These are phyloP conservation scores for Dionaea muscipula DNA, from an alignment of 179 eudicot genomes.

Conservation along the genomic window DNA sequence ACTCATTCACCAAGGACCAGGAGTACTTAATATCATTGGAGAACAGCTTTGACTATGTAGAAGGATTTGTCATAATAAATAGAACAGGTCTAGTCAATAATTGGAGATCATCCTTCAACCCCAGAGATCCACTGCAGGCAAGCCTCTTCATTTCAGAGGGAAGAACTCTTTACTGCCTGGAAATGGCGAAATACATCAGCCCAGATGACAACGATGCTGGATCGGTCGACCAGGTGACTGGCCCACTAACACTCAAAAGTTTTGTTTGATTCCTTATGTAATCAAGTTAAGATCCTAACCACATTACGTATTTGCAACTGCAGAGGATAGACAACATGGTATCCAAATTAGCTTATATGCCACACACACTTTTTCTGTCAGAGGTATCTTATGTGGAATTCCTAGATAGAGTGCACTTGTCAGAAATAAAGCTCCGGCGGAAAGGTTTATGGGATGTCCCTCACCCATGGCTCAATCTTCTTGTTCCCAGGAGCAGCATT, in stretches of 20 bases:
- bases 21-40: conserved; percentile 60
- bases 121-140: conserved; percentile 65
- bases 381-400: conserved; percentile 62
- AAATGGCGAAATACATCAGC: conserved; percentile 63
- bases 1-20: conserved; percentile 66
- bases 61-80: conserved; percentile 83
- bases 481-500: conserved; percentile 62
- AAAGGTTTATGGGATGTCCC: conserved; percentile 87
- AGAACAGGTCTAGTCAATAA: conserved; percentile 55
- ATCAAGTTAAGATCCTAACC: not conserved
- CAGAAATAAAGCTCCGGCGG: conserved; percentile 55
- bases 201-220: conserved; percentile 26
- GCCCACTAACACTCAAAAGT: not conserved
- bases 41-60: conserved; percentile 69
- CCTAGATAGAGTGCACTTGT: conserved; percentile 69
- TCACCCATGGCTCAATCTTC: conserved; percentile 93
- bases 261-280: too few species aligned
- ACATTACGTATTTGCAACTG: conserved; percentile 5
- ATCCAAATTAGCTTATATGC: conserved; percentile 50
- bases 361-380: conserved; percentile 52
- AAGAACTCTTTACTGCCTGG: conserved; percentile 66
- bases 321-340: conserved; percentile 48
- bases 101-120: conserved; percentile 79
- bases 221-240: conserved; percentile 36
- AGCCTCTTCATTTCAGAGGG: conserved; percentile 68